phyloP scores from a whole-genome alignment of 768 basidiomycete genomes.

The Mycena amicta region DNA sequence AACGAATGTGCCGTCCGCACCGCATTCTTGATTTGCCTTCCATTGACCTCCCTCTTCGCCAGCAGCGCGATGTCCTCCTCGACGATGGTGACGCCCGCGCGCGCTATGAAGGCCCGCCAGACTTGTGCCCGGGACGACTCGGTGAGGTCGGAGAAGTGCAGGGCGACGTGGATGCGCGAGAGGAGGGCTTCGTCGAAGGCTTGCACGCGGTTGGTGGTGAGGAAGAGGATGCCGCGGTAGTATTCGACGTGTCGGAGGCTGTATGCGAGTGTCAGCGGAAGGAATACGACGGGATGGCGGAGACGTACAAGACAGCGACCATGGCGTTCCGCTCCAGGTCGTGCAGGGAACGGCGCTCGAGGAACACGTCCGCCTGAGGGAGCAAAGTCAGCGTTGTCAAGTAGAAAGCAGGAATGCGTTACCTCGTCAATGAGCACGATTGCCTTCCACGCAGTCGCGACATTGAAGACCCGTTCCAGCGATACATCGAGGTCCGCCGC shows the following conservation, averaged over 20 bases:
- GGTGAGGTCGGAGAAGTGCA: constrained; percentile 64
- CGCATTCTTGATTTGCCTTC: constrained; percentile 71
- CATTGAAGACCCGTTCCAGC: constrained; percentile 50
- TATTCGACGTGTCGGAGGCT: constrained; percentile 61
- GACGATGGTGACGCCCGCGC: constrained; percentile 37
- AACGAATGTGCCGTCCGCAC: constrained; percentile 64
- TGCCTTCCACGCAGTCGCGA: constrained; percentile 63
- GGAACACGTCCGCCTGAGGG: constrained; percentile 67
- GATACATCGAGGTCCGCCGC: constrained; percentile 45
- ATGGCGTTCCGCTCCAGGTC: constrained; percentile 70
- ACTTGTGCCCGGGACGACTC: constrained; percentile 57
- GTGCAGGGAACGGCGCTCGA: constrained; percentile 67
- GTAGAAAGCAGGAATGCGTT: not conserved
- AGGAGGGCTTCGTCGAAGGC: constrained; percentile 72
- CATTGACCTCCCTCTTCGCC: constrained; percentile 57
- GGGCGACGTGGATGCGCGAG: constrained; percentile 65
- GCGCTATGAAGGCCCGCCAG: constrained; percentile 61
- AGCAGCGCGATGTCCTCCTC: constrained; percentile 47
- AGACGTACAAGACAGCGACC: constrained; percentile 64
- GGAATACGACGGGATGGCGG: constrained; percentile 7
- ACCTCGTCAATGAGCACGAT: constrained; percentile 61
- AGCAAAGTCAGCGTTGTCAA: constrained; percentile 10
- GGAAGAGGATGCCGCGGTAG: constrained; percentile 58
- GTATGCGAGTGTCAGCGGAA: constrained; percentile 28
- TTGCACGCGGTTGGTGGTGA: constrained; percentile 59